These are phyloP conservation scores for Geotrichum klebahnii DNA, from an alignment of 1,139 yeast genomes.

Conservation along the genomic window DNA sequence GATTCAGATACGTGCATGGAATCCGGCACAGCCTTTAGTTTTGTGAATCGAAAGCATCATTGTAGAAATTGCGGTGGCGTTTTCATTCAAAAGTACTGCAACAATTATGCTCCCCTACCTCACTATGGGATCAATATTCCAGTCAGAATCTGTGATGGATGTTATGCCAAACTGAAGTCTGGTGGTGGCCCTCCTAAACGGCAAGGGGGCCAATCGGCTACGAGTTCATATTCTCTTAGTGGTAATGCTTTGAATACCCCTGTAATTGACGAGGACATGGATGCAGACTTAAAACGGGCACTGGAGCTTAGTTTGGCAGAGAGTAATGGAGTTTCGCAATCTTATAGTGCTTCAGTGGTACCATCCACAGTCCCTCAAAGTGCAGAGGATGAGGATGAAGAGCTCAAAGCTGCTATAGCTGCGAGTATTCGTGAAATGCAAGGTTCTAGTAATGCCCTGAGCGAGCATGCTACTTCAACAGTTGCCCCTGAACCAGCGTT, in stretches of 20 bases:
- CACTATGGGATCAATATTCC: constrained; percentile 82
- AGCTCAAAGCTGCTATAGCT: constrained; percentile 91
- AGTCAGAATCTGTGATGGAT: constrained; percentile 91
- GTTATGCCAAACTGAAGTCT: constrained; percentile 53
- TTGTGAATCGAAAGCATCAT: constrained; percentile 89
- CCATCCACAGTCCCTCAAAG: constrained; percentile 7
- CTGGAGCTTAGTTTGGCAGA: constrained; percentile 74
- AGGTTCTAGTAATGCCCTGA: constrained; percentile 24
- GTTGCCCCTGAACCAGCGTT: constrained; percentile 24
- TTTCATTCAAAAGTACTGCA: constrained; percentile 78
- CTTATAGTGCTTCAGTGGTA: constrained; percentile 19
- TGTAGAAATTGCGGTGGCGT: constrained; percentile 98
- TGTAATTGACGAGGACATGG: constrained; percentile 49
- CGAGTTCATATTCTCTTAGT: constrained; percentile 45
- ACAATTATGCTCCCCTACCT: constrained; percentile 65
- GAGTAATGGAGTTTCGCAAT: constrained; percentile 30
- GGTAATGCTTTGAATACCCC: background rate
- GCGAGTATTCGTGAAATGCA: constrained; percentile 79
- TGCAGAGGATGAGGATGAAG: constrained; percentile 73
- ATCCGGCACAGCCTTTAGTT: constrained; percentile 73
- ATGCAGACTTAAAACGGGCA: constrained; percentile 74
- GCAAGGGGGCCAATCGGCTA: constrained; percentile 69
- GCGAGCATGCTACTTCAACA: constrained; percentile 18
- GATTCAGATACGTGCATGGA: constrained; percentile 95
- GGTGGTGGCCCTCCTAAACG: constrained; percentile 64